Evolutionary conservation across 148 eudicot genomes (phyloP).

Genomic region (Mesembryanthemum crystallinum): DNA sequence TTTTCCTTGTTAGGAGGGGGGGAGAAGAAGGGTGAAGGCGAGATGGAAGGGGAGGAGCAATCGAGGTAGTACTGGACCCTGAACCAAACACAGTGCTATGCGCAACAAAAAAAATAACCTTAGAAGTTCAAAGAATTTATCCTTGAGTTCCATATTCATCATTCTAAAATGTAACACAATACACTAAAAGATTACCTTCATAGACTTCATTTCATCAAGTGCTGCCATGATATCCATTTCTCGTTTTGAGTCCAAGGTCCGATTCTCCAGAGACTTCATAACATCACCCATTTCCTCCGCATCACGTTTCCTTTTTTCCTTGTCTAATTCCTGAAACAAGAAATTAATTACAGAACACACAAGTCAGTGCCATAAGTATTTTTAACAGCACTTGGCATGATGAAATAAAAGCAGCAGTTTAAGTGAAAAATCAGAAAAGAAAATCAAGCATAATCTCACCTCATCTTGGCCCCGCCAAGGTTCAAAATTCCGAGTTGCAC

Average conservation of each 20-base stretch:
- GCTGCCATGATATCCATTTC: slow-evolving; percentile 97
- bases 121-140: not conserved
- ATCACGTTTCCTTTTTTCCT: slow-evolving; percentile 64
- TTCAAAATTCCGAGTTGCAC: slow-evolving; percentile 81
- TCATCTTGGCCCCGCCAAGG: slow-evolving; percentile 94
- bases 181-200: slow-evolving; percentile 54
- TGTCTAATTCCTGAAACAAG: slow-evolving; percentile 48
- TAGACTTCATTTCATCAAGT: slow-evolving; percentile 91
- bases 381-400: not conserved
- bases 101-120: not conserved
- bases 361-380: not conserved
- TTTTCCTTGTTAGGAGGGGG: no score
- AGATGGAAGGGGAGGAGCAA: not conserved
- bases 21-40: no score
- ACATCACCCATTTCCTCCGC: slow-evolving; percentile 97
- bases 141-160: not conserved
- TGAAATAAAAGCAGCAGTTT: not conserved
- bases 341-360: not conserved
- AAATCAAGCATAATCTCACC: slow-evolving; percentile 31
- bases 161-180: not conserved
- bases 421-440: not conserved
- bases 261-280: slow-evolving; percentile 93
- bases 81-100: not conserved
- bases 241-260: slow-evolving; percentile 81
- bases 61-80: not conserved